Evolutionary conservation across 306 rosid species (phyloP).

Genomic region (Prinsepia uniflora): DNA sequence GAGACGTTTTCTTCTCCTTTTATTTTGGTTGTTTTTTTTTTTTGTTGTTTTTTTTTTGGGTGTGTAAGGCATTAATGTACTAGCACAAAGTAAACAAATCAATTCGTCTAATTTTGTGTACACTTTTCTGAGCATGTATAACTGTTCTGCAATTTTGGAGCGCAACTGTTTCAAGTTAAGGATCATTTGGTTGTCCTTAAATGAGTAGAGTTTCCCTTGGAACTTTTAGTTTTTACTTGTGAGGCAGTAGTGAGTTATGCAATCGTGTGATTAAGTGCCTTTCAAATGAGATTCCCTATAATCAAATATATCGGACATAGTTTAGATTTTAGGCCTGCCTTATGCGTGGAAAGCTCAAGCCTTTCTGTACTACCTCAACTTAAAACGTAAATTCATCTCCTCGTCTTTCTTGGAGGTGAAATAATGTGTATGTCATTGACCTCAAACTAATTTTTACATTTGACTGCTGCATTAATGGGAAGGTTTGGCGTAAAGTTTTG

Average conservation of each 20-base stretch:
- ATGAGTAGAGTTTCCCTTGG: background rate
- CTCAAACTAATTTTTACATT: background rate
- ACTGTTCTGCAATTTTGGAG: background rate
- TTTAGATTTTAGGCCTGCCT: background rate
- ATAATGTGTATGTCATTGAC: background rate
- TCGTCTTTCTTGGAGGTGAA: background rate
- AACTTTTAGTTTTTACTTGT: background rate
- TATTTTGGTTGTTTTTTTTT: no score
- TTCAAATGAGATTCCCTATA: constrained; percentile 2
- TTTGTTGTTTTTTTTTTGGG: background rate
- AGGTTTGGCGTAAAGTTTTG: background rate
- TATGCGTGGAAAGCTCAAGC: background rate
- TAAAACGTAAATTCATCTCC: background rate
- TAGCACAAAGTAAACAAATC: background rate
- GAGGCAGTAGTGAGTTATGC: background rate
- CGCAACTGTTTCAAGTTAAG: background rate
- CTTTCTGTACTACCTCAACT: background rate
- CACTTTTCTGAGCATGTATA: constrained; percentile 5
- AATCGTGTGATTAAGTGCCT: background rate
- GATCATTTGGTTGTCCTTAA: background rate
- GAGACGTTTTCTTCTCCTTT: no score
- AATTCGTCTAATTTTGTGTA: background rate
- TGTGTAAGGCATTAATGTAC: background rate
- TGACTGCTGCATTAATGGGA: background rate
- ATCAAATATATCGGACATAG: background rate